These are phyloP conservation scores for Viola pubescens DNA, from an alignment of 441 rosid genomes.

Conservation along the genomic window DNA sequence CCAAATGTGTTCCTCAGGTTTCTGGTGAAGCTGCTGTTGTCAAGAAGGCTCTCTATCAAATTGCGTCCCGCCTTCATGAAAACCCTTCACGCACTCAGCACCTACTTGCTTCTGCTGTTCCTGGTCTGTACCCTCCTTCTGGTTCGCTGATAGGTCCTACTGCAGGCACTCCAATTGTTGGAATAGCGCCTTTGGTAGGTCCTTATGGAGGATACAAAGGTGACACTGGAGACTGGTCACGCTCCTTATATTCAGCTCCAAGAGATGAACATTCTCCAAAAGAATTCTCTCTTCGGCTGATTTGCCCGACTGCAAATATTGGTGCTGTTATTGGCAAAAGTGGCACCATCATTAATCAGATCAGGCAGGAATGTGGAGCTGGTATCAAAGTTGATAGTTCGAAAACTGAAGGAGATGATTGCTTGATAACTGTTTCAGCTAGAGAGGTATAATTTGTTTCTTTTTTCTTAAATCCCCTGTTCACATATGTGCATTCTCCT, in stretches of 20 bases:
- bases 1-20: slow-evolving; percentile 32
- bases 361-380: slow-evolving; percentile 81
- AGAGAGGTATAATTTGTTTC: slow-evolving; percentile 53
- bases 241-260: slow-evolving; percentile 70
- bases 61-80: slow-evolving; percentile 80
- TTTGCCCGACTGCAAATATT: slow-evolving; percentile 71
- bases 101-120: slow-evolving; percentile 53
- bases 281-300: slow-evolving; percentile 74
- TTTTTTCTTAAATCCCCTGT: not conserved
- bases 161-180: slow-evolving; percentile 52
- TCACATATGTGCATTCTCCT: not conserved
- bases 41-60: slow-evolving; percentile 74
- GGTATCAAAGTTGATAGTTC: slow-evolving; percentile 78
- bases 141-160: slow-evolving; percentile 49
- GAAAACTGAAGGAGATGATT: slow-evolving; percentile 73
- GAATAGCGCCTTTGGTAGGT: slow-evolving; percentile 64
- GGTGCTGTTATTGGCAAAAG: slow-evolving; percentile 89
- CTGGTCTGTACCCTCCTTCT: slow-evolving; percentile 42
- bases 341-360: slow-evolving; percentile 79
- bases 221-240: slow-evolving; percentile 77
- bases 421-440: slow-evolving; percentile 66
- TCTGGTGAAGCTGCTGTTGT: slow-evolving; percentile 76
- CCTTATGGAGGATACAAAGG: slow-evolving; percentile 78
- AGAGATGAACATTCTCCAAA: slow-evolving; percentile 65
- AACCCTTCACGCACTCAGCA: slow-evolving; percentile 90